These are phyloP conservation scores for Penicillium turbatum DNA, from an alignment of 495 filamentous ascomycete genomes.

Conservation along the genomic window DNA sequence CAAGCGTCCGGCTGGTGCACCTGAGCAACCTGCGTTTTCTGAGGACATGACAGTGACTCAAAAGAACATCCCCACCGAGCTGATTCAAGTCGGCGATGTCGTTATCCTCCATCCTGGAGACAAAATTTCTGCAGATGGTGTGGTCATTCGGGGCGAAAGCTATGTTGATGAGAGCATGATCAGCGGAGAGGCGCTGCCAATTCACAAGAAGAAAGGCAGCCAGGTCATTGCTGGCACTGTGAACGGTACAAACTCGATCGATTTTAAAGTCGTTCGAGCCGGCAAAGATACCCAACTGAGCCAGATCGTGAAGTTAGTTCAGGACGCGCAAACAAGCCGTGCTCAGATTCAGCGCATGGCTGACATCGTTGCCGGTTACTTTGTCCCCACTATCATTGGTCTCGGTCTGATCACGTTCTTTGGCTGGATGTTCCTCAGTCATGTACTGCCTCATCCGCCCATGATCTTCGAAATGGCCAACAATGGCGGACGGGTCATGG, in stretches of 20 bases:
- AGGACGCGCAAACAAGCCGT: slow-evolving; percentile 90
- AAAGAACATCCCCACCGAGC: slow-evolving; percentile 82
- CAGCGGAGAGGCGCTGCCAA: slow-evolving; percentile 91
- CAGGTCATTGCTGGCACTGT: slow-evolving; percentile 92
- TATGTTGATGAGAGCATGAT: slow-evolving; percentile 99
- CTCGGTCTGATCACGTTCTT: slow-evolving; percentile 84
- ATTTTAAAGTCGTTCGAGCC: slow-evolving; percentile 89
- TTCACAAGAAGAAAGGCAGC: slow-evolving; percentile 78
- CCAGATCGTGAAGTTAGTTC: slow-evolving; percentile 95
- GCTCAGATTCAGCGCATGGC: slow-evolving; percentile 95
- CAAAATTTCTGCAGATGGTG: slow-evolving; percentile 92
- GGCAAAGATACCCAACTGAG: slow-evolving; percentile 94
- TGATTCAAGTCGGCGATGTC: slow-evolving; percentile 91
- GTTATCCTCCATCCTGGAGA: slow-evolving; percentile 91
- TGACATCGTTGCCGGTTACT: slow-evolving; percentile 87
- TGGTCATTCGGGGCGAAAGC: slow-evolving; percentile 80
- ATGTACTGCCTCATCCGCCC: slow-evolving; percentile 77
- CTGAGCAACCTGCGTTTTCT: slow-evolving; percentile 38
- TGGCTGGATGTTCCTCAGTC: slow-evolving; percentile 92
- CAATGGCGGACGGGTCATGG: slow-evolving; percentile 87
- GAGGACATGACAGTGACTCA: slow-evolving; percentile 65
- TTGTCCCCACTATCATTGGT: slow-evolving; percentile 82
- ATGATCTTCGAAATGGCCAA: slow-evolving; percentile 76
- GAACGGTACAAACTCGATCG: slow-evolving; percentile 84
- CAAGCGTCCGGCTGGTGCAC: slow-evolving; percentile 22